phyloP scores from a whole-genome alignment of 495 filamentous ascomycete genomes.

The Daldinia vernicosa region DNA sequence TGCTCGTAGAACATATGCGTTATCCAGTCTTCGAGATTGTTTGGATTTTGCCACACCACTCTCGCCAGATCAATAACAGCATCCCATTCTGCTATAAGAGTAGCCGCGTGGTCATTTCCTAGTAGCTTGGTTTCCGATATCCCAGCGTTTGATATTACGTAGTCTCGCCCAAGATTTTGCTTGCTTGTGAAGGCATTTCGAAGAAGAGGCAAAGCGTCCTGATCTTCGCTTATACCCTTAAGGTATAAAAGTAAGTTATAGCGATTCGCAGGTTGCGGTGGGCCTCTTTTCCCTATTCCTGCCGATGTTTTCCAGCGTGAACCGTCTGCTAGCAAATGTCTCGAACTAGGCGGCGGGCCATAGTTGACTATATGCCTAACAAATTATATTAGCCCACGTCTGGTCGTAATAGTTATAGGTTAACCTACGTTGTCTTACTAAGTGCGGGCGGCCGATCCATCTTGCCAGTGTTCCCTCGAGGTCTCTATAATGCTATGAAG shows the following conservation, averaged over 20 bases:
- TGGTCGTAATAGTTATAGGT: background rate
- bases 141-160: background rate
- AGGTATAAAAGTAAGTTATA: conserved; percentile 6
- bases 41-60: background rate
- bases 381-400: background rate
- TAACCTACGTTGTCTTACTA: background rate
- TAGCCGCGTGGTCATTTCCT: background rate
- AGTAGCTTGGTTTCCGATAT: background rate
- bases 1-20: background rate
- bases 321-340: background rate
- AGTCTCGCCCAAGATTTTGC: background rate
- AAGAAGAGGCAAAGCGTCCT: background rate
- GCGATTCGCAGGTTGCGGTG: background rate
- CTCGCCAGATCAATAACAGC: conserved; percentile 4
- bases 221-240: background rate
- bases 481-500: background rate
- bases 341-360: background rate
- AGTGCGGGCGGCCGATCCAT: background rate
- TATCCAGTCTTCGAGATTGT: conserved; percentile 1
- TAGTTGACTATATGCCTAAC: background rate
- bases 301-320: background rate
- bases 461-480: background rate
- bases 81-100: conserved; percentile 5
- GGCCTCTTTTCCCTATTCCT: background rate
- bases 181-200: background rate